Conservation (phyloP, 768 basidiomycete genomes). For the Clathrus columnatus region DNA sequence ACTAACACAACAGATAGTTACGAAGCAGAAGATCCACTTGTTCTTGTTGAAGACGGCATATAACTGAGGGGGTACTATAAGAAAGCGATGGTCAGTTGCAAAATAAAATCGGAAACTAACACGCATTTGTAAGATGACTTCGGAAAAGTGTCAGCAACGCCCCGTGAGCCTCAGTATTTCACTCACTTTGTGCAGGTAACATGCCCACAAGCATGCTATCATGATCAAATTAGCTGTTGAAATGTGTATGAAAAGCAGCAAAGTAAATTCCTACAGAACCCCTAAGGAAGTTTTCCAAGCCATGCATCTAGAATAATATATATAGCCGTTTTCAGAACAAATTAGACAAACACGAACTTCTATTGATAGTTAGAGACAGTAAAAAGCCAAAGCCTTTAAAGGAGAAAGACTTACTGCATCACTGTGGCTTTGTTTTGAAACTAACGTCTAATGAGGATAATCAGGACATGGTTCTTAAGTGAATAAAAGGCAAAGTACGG, state of each 20-base stretch:
- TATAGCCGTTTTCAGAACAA: not conserved
- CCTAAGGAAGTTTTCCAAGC: not conserved
- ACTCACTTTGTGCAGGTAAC: not conserved
- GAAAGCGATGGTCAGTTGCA: not conserved
- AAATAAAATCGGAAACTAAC: not conserved
- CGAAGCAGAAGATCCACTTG: not conserved
- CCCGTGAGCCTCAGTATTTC: no score
- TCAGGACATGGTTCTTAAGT: no score
- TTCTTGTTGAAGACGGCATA: not conserved
- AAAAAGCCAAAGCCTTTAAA: no score
- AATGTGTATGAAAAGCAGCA: not conserved
- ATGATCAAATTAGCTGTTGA: no score
- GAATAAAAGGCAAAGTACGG: no score
- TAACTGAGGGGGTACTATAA: not conserved
- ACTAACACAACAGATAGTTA: not conserved
- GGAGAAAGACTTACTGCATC: no score
- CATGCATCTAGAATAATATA: not conserved
- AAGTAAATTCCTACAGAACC: not conserved
- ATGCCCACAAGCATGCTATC: not conserved
- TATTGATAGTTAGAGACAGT: not conserved
- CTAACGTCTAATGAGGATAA: no score
- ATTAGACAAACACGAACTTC: not conserved
- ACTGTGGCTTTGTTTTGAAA: no score
- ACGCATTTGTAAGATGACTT: not conserved
- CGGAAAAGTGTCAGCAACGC: not conserved